Percentiles rank a stretch among this genome's conserved stretches.
Conservation (phyloP, 2,329 filamentous ascomycete genomes). For the Penicillium hesseltinei region DNA sequence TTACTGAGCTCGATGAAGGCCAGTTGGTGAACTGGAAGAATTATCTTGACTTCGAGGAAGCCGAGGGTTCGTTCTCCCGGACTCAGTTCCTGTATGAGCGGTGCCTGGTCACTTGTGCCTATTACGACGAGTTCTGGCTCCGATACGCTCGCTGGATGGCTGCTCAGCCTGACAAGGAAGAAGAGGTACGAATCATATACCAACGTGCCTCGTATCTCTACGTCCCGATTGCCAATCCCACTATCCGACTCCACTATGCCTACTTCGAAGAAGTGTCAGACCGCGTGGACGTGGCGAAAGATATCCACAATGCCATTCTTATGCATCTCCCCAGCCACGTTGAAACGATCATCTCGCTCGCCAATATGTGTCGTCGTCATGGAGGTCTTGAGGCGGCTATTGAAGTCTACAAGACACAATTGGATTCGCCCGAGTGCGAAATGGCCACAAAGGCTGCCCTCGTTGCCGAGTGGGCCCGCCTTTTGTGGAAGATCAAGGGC, state of each 20-base stretch:
- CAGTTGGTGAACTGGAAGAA: conserved; percentile 91
- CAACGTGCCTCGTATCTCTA: conserved; percentile 80
- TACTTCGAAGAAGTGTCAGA: conserved; percentile 88
- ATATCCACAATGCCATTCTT: conserved; percentile 80
- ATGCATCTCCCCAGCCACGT: conserved; percentile 74
- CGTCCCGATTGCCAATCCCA: conserved; percentile 80
- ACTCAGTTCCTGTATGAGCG: conserved; percentile 87
- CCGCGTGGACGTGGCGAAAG: conserved; percentile 72
- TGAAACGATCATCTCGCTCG: conserved; percentile 83
- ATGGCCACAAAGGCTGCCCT: conserved; percentile 81
- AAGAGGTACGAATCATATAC: conserved; percentile 90
- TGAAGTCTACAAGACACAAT: conserved; percentile 74
- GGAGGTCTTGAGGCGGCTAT: conserved; percentile 81
- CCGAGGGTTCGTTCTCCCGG: conserved; percentile 72
- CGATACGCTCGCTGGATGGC: conserved; percentile 96
- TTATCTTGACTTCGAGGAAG: conserved; percentile 94
- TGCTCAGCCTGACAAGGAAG: conserved; percentile 73
- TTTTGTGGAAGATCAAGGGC: conserved; percentile 86
- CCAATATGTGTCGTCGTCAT: conserved; percentile 81
- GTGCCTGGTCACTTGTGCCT: conserved; percentile 85
- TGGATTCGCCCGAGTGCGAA: conserved; percentile 70
- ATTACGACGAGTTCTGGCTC: conserved; percentile 98
- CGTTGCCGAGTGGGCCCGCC: conserved; percentile 80
- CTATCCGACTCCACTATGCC: conserved; percentile 84
- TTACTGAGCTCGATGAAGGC: conserved; percentile 82